A percentile compares a stretch with the other conserved stretches of the same genome.
phyloP scores from a whole-genome alignment of 371 early-diverging fungal genomes.

The Blastocladiella emersonii region DNA sequence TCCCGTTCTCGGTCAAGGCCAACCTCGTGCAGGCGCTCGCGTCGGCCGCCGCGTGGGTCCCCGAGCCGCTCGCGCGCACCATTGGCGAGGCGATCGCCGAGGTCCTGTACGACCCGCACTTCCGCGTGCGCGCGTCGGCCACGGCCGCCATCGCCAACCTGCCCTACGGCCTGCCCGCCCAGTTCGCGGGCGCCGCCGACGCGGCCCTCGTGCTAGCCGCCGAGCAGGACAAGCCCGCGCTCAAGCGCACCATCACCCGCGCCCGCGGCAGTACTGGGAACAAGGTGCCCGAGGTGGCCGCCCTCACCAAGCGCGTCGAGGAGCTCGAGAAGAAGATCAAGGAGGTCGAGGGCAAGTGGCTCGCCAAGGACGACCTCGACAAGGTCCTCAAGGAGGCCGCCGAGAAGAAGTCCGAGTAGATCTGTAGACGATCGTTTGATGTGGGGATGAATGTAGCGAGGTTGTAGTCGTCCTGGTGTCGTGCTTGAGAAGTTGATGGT shows the following conservation, averaged over 20 bases:
- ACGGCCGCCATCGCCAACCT: too few relatives aligned
- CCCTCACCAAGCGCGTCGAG: conserved; percentile 22
- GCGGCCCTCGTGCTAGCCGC: conserved; percentile 16
- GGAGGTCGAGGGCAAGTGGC: conserved; percentile 21
- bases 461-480: too few relatives aligned
- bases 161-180: too few relatives aligned
- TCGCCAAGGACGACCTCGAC: conserved; percentile 10
- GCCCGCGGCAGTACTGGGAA: conserved; percentile 22
- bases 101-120: conserved; percentile 16
- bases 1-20: background rate
- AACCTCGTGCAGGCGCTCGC: conserved; percentile 11
- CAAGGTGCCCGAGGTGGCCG: conserved; percentile 14
- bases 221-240: conserved; percentile 8
- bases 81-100: conserved; percentile 11
- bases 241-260: conserved; percentile 12
- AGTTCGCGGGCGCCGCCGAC: too few relatives aligned
- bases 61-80: conserved; percentile 11
- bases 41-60: conserved; percentile 9
- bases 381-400: conserved; percentile 12
- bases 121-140: too few relatives aligned
- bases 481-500: too few relatives aligned
- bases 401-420: too few relatives aligned
- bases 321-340: conserved; percentile 29
- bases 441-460: too few relatives aligned
- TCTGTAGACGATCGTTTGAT: too few relatives aligned